Base-by-base conservation (phyloP, 768 basidiomycete genomes). In the Chlorophyllum brunneum region DNA sequence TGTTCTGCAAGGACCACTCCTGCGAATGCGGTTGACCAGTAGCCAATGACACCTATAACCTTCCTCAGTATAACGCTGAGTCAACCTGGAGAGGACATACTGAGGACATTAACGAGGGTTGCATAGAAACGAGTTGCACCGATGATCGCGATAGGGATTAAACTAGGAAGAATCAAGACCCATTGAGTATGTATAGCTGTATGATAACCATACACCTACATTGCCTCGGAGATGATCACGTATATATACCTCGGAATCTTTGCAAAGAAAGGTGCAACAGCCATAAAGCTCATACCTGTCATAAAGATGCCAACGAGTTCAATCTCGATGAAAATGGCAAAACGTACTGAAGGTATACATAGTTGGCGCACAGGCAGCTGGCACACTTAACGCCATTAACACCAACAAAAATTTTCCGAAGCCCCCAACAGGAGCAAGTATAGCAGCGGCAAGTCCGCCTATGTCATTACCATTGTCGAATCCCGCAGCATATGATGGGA, bases 361-460 rank as follows among this genome's bases (percentile, higher is more conserved):
- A 3, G 85, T 87, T 2, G 84, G 82, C 1, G 87, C 86, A 56
- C 82, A 85, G 59, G 89, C 86, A 3, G 79, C 84, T 1, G 83
- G 80, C 10, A 91, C 82, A 53, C 83, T 84, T 26, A 94, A 67
- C n/a, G 85, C 81, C 56, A 92, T 73, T 49, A 93, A 62, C 23
- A 87, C 85, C 0, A 84, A 73, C 39, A 90, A 70, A 66, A 88
- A 81, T 57, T 86, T 86, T 0, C 86, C 82, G 65, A 88, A 88
- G 27, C 75, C 75, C 1, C 81, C 80, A 1, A 71, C 68, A 2
- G 87, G 86, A 15, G 70, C 67, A 5, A 89, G 71, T 59, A 87
- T 76, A 0, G 82, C 85, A 5, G 70, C 74, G 11, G 88, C 59
- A 13, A 90, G 74, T 0, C 85, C 85, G 26, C 85, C 87, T 20